Percentiles rank a stretch among this genome's conserved stretches.
Conservation (phyloP, 1,284 basidiomycete species). For the Lentinus polychrous region DNA sequence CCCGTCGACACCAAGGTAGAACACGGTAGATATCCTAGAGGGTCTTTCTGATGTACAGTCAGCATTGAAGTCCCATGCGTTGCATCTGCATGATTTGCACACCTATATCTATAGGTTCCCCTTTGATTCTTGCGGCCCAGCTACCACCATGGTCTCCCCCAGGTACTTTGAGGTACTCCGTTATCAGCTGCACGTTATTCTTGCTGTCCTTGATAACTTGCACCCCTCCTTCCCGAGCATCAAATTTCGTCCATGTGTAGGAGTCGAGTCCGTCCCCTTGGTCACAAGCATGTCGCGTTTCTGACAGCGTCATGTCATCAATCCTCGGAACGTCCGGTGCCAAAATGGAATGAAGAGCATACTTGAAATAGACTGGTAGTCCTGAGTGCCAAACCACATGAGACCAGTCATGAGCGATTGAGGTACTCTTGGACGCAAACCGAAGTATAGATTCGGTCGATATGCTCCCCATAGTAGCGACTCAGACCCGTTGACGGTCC, state of each 20-base stretch:
- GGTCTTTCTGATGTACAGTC: conserved; percentile 33
- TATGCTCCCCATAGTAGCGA: conserved; percentile 88
- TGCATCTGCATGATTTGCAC: conserved; percentile 16
- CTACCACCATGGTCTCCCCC: conserved; percentile 78
- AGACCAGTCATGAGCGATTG: conserved; percentile 87
- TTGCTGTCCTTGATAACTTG: conserved; percentile 76
- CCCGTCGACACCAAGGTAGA: conserved; percentile 84
- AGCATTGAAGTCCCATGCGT: conserved; percentile 8
- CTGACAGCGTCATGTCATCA: conserved; percentile 30
- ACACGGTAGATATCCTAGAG: conserved; percentile 70
- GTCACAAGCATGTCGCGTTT: conserved; percentile 83
- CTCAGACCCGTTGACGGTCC: conserved; percentile 39
- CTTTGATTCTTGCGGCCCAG: conserved; percentile 87
- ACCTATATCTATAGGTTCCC: conserved; percentile 71
- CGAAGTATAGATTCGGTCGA: conserved; percentile 90
- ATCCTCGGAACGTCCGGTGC: conserved; percentile 8
- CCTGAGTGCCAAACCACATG: conserved; percentile 85
- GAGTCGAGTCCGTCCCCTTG: conserved; percentile 75
- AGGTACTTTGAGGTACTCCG: conserved; percentile 78
- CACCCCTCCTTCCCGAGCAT: conserved; percentile 77
- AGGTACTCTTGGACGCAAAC: conserved; percentile 76
- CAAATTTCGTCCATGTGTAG: conserved; percentile 87
- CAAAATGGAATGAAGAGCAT: conserved; percentile 1
- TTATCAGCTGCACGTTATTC: conserved; percentile 84
- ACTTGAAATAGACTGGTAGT: conserved; percentile 69